Evolutionary conservation across 768 basidiomycete species (phyloP).

Genomic region (Rhodotorula kratochvilovae): DNA sequence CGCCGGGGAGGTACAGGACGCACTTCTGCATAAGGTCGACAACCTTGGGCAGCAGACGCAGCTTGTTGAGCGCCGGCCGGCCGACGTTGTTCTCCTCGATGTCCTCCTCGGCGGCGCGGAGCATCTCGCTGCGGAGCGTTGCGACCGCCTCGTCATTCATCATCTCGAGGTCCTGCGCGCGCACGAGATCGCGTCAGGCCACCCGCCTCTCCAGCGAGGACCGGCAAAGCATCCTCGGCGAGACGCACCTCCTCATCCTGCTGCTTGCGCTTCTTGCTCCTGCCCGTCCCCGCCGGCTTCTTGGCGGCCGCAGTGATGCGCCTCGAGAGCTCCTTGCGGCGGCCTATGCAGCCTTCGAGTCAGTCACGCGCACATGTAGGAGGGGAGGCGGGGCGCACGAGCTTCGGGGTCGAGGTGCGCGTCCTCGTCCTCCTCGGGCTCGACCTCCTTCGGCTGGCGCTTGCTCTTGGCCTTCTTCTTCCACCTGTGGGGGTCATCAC

Average conservation of each 20-base stretch:
- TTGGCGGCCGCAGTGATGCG: conserved; percentile 82
- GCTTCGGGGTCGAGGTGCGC: conserved; percentile 59
- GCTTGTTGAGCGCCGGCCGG: conserved; percentile 75
- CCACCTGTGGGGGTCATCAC: conserved; percentile 39
- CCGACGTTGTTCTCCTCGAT: conserved; percentile 71
- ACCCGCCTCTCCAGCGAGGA: too few relatives aligned
- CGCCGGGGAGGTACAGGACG: too few relatives aligned
- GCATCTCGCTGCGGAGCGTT: conserved; percentile 81
- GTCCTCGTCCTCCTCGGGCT: conserved; percentile 27
- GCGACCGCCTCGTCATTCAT: conserved; percentile 88
- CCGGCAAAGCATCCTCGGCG: too few relatives aligned
- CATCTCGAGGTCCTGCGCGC: conserved; percentile 57
- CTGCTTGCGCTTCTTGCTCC: conserved; percentile 34
- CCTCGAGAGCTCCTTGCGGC: conserved; percentile 71
- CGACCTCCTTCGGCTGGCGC: conserved; percentile 35
- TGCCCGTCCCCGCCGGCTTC: conserved; percentile 58
- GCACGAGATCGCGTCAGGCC: background rate
- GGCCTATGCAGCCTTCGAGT: conserved; percentile 53
- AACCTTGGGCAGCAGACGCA: conserved; percentile 77
- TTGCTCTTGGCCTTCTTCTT: conserved; percentile 45
- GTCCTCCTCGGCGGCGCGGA: conserved; percentile 77
- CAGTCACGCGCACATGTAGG: background rate
- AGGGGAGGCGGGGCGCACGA: conserved; percentile 52
- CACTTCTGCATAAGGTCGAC: conserved; percentile 81
- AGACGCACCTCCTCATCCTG: conserved; percentile 35